These are phyloP conservation scores for Neolentinus lepideus DNA, from an alignment of 1,284 basidiomycete genomes.

Conservation along the genomic window DNA sequence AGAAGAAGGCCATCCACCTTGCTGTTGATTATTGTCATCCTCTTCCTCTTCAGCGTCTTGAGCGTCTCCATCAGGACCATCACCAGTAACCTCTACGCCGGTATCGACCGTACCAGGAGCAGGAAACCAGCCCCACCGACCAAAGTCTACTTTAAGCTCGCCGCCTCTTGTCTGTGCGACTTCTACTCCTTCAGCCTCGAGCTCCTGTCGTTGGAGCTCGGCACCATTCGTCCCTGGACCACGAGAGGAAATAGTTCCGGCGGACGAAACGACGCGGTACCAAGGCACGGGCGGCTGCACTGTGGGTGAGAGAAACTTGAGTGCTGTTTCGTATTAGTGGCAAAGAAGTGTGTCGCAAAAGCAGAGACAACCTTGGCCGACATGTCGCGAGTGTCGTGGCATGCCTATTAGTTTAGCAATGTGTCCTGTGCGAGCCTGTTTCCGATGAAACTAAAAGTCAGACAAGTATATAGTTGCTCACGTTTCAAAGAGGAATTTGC, in stretches of 20 bases:
- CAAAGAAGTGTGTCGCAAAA: neutral
- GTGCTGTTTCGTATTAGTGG: slow-evolving; percentile 30
- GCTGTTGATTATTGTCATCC: too few relatives aligned
- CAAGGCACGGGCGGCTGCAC: slow-evolving; percentile 64
- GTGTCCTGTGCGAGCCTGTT: slow-evolving; percentile 45
- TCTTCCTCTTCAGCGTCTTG: too few relatives aligned
- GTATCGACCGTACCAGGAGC: slow-evolving; percentile 10
- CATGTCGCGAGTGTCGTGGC: slow-evolving; percentile 77
- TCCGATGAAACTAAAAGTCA: neutral
- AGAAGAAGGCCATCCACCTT: too few relatives aligned
- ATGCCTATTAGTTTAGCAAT: slow-evolving; percentile 80
- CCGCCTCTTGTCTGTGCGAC: slow-evolving; percentile 40
- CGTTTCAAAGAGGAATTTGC: neutral
- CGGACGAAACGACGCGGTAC: slow-evolving; percentile 64
- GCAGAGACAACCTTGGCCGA: slow-evolving; percentile 65
- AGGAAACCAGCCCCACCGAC: slow-evolving; percentile 57
- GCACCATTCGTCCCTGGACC: slow-evolving; percentile 71
- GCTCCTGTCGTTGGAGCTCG: slow-evolving; percentile 52
- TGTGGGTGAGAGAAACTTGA: slow-evolving; percentile 60
- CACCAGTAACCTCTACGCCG: too few relatives aligned
- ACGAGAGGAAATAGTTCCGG: slow-evolving; percentile 72
- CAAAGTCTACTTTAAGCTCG: slow-evolving; percentile 43
- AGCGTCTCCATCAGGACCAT: too few relatives aligned
- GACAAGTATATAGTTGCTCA: slow-evolving; percentile 1
- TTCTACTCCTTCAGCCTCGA: slow-evolving; percentile 68